Evolutionary conservation across 139 green algal genomes (phyloP).

Genomic region (Chara braunii): DNA sequence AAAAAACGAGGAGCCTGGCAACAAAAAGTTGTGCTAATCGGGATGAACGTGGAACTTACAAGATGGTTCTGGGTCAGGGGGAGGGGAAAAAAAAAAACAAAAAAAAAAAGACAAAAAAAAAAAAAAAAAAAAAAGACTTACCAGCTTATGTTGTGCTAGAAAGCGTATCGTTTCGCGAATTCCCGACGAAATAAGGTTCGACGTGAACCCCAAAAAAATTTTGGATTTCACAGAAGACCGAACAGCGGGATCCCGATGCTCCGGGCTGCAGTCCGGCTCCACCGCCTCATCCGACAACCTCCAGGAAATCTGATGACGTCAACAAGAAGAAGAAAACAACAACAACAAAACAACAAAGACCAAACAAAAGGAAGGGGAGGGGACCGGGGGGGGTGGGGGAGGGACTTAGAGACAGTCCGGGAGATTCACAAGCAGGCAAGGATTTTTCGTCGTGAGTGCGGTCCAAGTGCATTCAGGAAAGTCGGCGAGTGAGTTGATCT

Average conservation of each 20-base stretch:
- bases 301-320: conserved; percentile 54
- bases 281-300: conserved; percentile 72
- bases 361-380: conserved; percentile 1
- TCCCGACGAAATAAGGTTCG: conserved; percentile 87
- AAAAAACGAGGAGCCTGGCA: no score
- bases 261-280: conserved; percentile 22
- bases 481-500: no score
- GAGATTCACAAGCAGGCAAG: background rate
- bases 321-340: no score
- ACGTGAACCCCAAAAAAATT: conserved; percentile 95
- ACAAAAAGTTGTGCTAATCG: no score
- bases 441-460: no score
- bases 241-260: conserved; percentile 33
- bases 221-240: conserved; percentile 16
- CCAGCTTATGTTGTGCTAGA: conserved; percentile 20
- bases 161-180: conserved; percentile 61
- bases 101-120: background rate
- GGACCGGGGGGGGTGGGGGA: background rate
- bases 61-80: no score
- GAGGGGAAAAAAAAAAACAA: no score
- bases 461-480: no score
- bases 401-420: background rate
- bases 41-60: no score
- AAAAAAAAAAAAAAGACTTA: background rate
- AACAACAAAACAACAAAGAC: no score